These are phyloP conservation scores for Phytophthora cajani DNA, from an alignment of 352 stramenopile genomes.

Conservation along the genomic window DNA sequence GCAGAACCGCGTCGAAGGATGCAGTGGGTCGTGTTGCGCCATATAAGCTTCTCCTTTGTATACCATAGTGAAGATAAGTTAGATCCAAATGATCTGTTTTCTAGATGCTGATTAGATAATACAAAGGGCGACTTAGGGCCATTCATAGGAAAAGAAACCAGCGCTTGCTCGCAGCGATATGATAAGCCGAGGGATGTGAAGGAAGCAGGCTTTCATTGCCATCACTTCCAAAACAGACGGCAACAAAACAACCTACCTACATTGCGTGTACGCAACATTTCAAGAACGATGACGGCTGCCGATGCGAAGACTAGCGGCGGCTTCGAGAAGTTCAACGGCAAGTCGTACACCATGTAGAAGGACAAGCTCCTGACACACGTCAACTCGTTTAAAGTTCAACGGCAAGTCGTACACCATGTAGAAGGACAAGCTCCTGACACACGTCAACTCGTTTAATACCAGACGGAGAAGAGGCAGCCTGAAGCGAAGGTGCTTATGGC, in stretches of 20 bases:
- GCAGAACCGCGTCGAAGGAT: too few species aligned
- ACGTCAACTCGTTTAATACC: slow-evolving; percentile 24
- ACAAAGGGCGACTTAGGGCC: too few species aligned
- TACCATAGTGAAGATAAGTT: too few species aligned
- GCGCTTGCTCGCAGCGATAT: too few species aligned
- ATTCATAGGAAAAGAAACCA: too few species aligned
- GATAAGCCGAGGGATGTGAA: too few species aligned
- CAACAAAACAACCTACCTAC: not conserved
- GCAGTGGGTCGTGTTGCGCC: too few species aligned
- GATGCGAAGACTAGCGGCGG: slow-evolving; percentile 16
- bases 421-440: slow-evolving; percentile 24
- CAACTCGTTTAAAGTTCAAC: slow-evolving; percentile 17
- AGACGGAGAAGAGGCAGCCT: slow-evolving; percentile 16
- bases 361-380: slow-evolving; percentile 26
- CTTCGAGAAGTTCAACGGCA: slow-evolving; percentile 17
- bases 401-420: slow-evolving; percentile 27
- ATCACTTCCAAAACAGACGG: slow-evolving; percentile 10
- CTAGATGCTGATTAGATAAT: too few species aligned
- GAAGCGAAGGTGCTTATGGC: slow-evolving; percentile 20
- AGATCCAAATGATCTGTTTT: too few species aligned
- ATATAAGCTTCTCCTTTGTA: too few species aligned
- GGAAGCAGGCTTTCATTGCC: too few species aligned
- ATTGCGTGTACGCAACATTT: slow-evolving; percentile 11
- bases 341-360: slow-evolving; percentile 28
- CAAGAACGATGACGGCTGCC: slow-evolving; percentile 11